phyloP scores from a whole-genome alignment of 129 eudicot genomes.

The Solidago caesia region DNA sequence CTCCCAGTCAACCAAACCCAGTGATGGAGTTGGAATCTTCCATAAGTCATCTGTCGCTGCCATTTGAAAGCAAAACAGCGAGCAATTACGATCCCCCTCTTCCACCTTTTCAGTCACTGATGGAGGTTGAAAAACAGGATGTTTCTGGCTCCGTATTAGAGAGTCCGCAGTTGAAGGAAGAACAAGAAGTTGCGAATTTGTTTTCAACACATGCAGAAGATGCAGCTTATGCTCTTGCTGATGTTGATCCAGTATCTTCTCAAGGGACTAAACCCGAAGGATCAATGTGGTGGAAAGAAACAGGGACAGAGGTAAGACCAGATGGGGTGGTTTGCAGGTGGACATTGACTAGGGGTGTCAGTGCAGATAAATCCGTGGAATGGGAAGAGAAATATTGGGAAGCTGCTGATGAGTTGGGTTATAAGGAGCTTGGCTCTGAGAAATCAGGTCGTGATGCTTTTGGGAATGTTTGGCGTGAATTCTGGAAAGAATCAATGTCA shows the following conservation, averaged over 20 bases:
- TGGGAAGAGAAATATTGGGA: constrained; percentile 99
- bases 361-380: constrained; percentile 68
- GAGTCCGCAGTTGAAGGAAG: constrained; percentile 39
- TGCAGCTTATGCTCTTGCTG: constrained; percentile 68
- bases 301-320: constrained; percentile 61
- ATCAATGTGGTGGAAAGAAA: constrained; percentile 93
- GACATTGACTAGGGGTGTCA: constrained; percentile 80
- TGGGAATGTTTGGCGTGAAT: constrained; percentile 95
- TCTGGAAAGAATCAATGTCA: constrained; percentile 84
- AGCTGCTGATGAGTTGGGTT: constrained; percentile 80
- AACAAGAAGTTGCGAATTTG: constrained; percentile 45
- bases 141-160: constrained; percentile 26
- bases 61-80: constrained; percentile 56
- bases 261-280: constrained; percentile 60
- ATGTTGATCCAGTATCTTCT: constrained; percentile 34
- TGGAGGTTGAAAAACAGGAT: constrained; percentile 55
- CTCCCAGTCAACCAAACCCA: constrained; percentile 35
- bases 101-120: constrained; percentile 75
- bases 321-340: constrained; percentile 91
- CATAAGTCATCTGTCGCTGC: constrained; percentile 44
- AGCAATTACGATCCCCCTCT: constrained; percentile 38
- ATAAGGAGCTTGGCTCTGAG: constrained; percentile 92
- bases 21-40: constrained; percentile 67
- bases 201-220: constrained; percentile 70
- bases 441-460: constrained; percentile 93